These are phyloP conservation scores for Termitomyces sp. DNA, from an alignment of 768 basidiomycete species.

Conservation along the genomic window DNA sequence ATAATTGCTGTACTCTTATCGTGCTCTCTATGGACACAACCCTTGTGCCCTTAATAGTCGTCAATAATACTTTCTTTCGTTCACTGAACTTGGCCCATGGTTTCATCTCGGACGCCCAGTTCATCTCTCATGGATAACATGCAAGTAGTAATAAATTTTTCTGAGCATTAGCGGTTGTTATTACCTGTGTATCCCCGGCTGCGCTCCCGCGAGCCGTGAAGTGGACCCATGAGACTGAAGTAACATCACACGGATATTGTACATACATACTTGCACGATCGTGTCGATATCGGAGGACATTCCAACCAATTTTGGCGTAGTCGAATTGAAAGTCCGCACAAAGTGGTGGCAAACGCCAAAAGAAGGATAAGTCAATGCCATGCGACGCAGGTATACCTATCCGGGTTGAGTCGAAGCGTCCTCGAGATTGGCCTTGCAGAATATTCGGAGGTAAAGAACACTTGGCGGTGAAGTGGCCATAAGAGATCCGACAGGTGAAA, in stretches of 20 bases:
- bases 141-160: background rate
- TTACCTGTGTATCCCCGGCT: too few relatives aligned
- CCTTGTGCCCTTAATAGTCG: background rate
- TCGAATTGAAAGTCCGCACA: background rate
- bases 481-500: too few relatives aligned
- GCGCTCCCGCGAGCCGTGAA: too few relatives aligned
- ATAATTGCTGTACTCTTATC: constrained; percentile 1
- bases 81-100: background rate
- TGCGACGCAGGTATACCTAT: background rate
- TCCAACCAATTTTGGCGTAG: background rate
- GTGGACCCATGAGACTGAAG: background rate
- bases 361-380: background rate
- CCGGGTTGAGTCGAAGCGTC: too few relatives aligned
- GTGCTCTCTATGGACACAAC: background rate
- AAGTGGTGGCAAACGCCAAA: background rate
- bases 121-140: background rate
- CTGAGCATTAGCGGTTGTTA: background rate
- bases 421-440: too few relatives aligned
- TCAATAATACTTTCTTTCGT: background rate
- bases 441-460: too few relatives aligned
- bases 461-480: too few relatives aligned
- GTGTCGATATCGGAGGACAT: background rate
- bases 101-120: background rate
- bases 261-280: background rate
- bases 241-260: background rate